phyloP scores from a whole-genome alignment of 768 basidiomycete genomes.

The Mycena venus region DNA sequence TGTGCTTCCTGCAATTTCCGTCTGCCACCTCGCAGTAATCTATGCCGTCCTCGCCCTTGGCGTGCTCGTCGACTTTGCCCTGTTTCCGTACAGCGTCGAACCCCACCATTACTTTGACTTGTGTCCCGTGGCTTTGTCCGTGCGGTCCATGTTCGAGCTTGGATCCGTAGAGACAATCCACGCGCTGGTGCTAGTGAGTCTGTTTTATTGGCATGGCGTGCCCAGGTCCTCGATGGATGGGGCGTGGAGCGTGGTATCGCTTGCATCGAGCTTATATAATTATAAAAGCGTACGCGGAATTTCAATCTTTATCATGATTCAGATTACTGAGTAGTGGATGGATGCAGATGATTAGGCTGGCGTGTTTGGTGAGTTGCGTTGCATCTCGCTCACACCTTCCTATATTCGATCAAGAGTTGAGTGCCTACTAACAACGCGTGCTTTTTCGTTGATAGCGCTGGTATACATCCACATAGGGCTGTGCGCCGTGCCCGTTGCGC shows the following conservation, averaged over 20 bases:
- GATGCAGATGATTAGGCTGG: background rate
- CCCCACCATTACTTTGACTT: conserved; percentile 7
- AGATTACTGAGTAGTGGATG: too few relatives aligned
- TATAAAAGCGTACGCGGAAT: conserved; percentile 1
- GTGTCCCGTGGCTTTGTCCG: background rate
- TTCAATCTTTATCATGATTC: background rate
- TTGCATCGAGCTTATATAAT: conserved; percentile 6
- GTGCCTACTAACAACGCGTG: background rate
- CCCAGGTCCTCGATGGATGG: conserved; percentile 6
- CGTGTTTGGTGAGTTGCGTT: background rate
- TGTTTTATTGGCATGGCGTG: conserved; percentile 2
- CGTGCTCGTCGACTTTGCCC: conserved; percentile 7
- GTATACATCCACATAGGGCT: conserved; percentile 25
- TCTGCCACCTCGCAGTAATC: background rate
- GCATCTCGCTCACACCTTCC: too few relatives aligned
- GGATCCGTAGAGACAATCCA: background rate
- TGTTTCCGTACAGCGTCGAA: background rate
- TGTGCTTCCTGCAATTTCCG: background rate
- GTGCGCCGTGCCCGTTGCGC: too few relatives aligned
- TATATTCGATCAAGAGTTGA: too few relatives aligned
- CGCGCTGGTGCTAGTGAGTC: background rate
- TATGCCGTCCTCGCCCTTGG: conserved; percentile 6
- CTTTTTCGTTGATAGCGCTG: background rate
- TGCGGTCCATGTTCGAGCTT: background rate
- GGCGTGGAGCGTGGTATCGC: background rate